Conservation (phyloP, 2,329 filamentous ascomycete species). For the Aspergillus aculeatinus region DNA sequence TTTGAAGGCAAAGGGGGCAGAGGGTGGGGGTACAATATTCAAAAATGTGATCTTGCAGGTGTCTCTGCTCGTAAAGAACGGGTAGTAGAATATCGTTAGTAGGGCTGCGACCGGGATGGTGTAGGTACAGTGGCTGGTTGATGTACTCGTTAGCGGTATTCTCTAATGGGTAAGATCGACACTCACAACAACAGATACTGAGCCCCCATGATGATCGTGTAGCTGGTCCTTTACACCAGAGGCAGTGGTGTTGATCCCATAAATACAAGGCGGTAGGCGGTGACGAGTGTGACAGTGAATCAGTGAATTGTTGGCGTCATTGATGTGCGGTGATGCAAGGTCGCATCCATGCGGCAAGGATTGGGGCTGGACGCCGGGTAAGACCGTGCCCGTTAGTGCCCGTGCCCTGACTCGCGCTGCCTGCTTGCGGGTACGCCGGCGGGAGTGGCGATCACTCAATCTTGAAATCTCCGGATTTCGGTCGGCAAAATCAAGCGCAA, state of each 20-base stretch:
- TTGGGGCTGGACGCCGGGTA: background rate
- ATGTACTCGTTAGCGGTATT: background rate
- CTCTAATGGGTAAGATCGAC: too few species aligned
- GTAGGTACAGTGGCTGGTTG: constrained; percentile 61
- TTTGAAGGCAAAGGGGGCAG: accelerated
- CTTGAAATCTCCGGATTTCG: background rate
- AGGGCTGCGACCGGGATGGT: constrained; percentile 63
- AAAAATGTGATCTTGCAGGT: constrained; percentile 62
- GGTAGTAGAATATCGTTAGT: constrained; percentile 60
- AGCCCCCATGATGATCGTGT: constrained; percentile 1
- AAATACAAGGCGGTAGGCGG: background rate
- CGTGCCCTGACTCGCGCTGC: background rate
- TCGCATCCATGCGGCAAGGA: background rate
- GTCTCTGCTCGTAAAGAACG: constrained; percentile 62
- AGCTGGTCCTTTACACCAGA: background rate
- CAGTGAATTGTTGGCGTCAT: background rate
- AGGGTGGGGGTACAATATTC: constrained; percentile 43
- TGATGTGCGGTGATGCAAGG: background rate
- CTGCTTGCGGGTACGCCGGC: background rate
- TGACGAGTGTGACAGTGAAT: background rate
- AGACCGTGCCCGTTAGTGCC: too few species aligned
- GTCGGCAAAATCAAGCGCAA: background rate
- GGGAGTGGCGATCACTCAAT: background rate
- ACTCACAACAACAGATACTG: constrained; percentile 11
- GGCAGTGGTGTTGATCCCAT: background rate